Base-by-base conservation (phyloP, 2,329 filamentous ascomycete species). In the Passalora sequoiae region DNA sequence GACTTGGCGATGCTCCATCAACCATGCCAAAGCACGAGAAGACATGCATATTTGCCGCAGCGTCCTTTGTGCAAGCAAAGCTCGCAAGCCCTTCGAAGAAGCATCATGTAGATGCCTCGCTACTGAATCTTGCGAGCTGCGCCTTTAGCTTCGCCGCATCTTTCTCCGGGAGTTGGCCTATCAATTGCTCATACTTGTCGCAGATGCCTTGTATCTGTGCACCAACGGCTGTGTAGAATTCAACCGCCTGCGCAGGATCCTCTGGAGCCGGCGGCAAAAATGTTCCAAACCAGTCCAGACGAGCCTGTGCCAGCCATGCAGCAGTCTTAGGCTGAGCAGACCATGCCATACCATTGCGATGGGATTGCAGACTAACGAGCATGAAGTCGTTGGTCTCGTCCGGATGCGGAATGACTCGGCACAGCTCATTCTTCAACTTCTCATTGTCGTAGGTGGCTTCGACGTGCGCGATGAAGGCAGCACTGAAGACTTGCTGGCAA, bases 401-500 rank as follows among this genome's bases (percentile, higher is more conserved):
- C 6, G 53, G 53, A 36, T 52, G 49, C 24, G 46, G 40, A 5
- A 51, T 22, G 2, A 42, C 37, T 24, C 31, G 33, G 21, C 41
- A 48, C 2, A 55, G 44, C 1, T 33, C 25, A 36, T 55, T 55
- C 20, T 50, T 55, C 5, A 28, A 5, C 3, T 31, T 15, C 12
- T 49, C 43, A 16, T 47, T 24, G 2, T 8, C n/a, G 38, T 54
- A 51, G 2, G 46, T 29, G 10, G 40, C 31, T 32, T 51, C 53
- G 5, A 54, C 38, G 21, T 55, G 50, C 5, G 46, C 50, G 35
- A 55, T 53, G 20, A 55, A 43, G 4, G 50, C 53, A 3, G 50
- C 50, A 13, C 48, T 52, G 47, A 55, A 52, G 4, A 50, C 47
- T 29, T 52, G 50, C 38, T 54, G 53, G 24, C 53, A 55, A 31